phyloP scores from a whole-genome alignment of 139 green algal species.

The Volvox reticuliferus region DNA sequence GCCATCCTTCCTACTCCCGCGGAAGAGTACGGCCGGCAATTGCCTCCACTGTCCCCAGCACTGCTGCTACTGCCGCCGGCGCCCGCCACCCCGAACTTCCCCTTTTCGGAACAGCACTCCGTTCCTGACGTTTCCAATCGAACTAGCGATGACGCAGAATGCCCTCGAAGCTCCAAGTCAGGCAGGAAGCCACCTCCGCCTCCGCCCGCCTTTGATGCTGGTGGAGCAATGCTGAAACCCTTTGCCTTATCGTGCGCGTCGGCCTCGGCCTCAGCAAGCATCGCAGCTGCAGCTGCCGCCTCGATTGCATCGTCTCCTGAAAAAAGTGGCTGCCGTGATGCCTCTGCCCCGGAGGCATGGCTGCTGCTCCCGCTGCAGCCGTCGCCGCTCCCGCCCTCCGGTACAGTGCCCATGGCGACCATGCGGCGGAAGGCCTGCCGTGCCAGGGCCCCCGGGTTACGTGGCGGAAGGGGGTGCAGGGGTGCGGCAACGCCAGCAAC shows the following conservation, averaged over 20 bases:
- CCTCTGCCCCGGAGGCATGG: neutral
- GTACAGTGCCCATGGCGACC: neutral
- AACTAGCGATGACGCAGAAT: conserved; percentile 5
- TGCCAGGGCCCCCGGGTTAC: neutral
- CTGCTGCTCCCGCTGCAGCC: neutral
- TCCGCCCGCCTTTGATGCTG: neutral
- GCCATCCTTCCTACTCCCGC: neutral
- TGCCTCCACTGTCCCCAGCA: neutral
- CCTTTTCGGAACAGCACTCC: neutral
- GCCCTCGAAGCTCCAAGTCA: conserved; percentile 2
- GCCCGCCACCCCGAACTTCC: neutral
- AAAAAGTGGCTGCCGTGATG: neutral
- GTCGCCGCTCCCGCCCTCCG: neutral
- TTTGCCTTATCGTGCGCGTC: too few species aligned
- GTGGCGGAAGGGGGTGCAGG: neutral
- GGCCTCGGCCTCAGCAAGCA: neutral
- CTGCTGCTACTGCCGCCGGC: conserved; percentile 1
- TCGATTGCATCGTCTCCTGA: neutral
- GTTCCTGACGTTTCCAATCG: neutral
- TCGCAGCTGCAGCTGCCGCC: neutral
- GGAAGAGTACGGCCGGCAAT: neutral
- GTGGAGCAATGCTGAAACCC: too few species aligned
- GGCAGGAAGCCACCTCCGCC: neutral
- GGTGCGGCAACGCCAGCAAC: neutral
- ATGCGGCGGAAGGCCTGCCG: neutral